A percentile compares a stretch with the other conserved stretches of the same genome.
These are phyloP conservation scores for Podosphaera xanthii DNA, from an alignment of 2,329 filamentous ascomycete genomes.

Conservation along the genomic window DNA sequence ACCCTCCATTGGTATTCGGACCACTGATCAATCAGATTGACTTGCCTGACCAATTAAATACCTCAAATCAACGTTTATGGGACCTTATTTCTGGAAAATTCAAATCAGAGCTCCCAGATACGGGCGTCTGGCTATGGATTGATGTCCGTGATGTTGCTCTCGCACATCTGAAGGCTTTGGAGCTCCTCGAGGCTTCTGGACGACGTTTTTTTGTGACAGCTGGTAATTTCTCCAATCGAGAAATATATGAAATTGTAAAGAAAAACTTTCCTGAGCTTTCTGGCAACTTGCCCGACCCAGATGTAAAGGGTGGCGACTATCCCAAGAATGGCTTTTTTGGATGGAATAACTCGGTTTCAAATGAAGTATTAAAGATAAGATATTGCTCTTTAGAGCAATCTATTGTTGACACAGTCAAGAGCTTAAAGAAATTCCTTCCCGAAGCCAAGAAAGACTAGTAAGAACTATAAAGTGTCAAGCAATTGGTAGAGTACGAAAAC, in stretches of 20 bases:
- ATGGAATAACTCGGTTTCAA: conserved; percentile 30
- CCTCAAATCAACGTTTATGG: conserved; percentile 42
- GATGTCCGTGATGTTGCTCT: conserved; percentile 35
- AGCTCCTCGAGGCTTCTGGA: conserved; percentile 29
- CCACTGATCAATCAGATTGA: conserved; percentile 30
- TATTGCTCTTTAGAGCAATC: conserved; percentile 34
- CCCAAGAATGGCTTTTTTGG: conserved; percentile 20
- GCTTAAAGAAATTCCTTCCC: conserved; percentile 11
- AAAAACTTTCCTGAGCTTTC: conserved; percentile 28
- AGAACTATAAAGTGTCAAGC: neutral
- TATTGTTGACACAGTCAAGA: conserved; percentile 33
- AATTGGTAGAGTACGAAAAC: no score
- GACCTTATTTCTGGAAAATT: conserved; percentile 33
- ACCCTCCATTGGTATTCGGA: conserved; percentile 29
- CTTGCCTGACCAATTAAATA: conserved; percentile 40
- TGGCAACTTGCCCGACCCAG: conserved; percentile 21
- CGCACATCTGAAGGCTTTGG: conserved; percentile 35
- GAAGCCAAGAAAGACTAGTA: neutral
- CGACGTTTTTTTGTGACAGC: conserved; percentile 39
- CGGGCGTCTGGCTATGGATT: conserved; percentile 30
- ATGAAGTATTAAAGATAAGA: conserved; percentile 32
- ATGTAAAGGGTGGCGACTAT: conserved; percentile 15
- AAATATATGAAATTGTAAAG: conserved; percentile 29
- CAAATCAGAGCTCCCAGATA: conserved; percentile 29
- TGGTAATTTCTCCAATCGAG: conserved; percentile 34